Percentiles rank a stretch among this genome's conserved stretches.
These are phyloP conservation scores for Yamadazyma scolyti DNA, from an alignment of 805 yeast species.

Conservation along the genomic window DNA sequence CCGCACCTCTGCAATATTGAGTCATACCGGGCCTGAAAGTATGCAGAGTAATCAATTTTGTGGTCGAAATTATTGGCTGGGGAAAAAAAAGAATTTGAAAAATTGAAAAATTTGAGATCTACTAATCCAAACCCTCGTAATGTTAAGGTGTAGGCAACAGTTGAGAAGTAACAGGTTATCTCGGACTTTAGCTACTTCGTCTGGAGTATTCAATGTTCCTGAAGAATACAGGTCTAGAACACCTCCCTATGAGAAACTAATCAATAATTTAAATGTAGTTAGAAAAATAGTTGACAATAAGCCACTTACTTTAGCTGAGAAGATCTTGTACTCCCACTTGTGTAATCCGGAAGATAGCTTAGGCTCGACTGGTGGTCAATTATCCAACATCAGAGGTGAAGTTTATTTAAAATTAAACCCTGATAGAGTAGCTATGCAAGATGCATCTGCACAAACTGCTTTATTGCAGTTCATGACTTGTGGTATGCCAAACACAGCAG, in stretches of 20 bases:
- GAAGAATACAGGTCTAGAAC: slow-evolving; percentile 62
- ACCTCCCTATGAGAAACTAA: slow-evolving; percentile 83
- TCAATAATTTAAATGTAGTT: slow-evolving; percentile 60
- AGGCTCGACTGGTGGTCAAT: slow-evolving; percentile 42
- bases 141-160: slow-evolving; percentile 1
- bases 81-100: slow-evolving; percentile 2
- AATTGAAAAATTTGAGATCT: slow-evolving; percentile 3
- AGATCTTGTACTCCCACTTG: slow-evolving; percentile 88
- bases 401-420: slow-evolving; percentile 91
- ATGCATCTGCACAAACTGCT: slow-evolving; percentile 99
- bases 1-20: no score
- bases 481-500: slow-evolving; percentile 80
- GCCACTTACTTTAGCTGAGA: slow-evolving; percentile 93
- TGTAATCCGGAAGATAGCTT: slow-evolving; percentile 84
- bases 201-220: slow-evolving; percentile 42
- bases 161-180: slow-evolving; percentile 1
- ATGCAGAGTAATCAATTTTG: slow-evolving; percentile 8
- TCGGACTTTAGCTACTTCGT: slow-evolving; percentile 27
- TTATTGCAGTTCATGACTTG: slow-evolving; percentile 97
- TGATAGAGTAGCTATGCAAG: slow-evolving; percentile 99
- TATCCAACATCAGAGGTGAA: slow-evolving; percentile 70
- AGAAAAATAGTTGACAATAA: slow-evolving; percentile 58
- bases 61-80: slow-evolving; percentile 8
- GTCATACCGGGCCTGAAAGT: slow-evolving; percentile 4
- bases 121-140: neutral